Conservation (phyloP, 495 filamentous ascomycete species). For the Pyronema omphalodes region DNA sequence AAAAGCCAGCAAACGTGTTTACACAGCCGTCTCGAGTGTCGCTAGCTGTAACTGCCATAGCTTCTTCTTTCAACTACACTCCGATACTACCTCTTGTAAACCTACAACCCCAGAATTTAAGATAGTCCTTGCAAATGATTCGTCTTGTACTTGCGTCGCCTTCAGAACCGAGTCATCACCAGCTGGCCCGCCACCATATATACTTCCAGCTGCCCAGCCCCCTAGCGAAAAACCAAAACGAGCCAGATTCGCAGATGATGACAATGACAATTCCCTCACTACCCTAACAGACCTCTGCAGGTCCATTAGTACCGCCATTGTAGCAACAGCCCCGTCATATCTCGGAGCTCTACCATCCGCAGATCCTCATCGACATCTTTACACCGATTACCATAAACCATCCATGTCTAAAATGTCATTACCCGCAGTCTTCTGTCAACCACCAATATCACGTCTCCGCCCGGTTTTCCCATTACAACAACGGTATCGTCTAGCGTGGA, state of each 20-base stretch:
- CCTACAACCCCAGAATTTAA: background rate
- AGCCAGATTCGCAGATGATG: background rate
- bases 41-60: background rate
- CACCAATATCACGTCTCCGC: background rate
- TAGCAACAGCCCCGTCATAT: background rate
- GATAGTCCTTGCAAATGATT: background rate
- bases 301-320: background rate
- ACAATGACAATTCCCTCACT: background rate
- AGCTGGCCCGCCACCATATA: background rate
- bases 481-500: background rate
- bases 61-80: background rate
- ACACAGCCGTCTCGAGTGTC: background rate
- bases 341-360: background rate
- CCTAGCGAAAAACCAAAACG: background rate
- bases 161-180: background rate
- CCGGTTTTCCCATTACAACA: background rate
- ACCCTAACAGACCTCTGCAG: background rate
- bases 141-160: background rate
- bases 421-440: background rate
- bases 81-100: background rate
- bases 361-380: constrained; percentile 1
- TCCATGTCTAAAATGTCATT: background rate
- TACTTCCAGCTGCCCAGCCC: background rate
- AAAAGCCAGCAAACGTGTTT: background rate
- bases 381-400: background rate